These are phyloP conservation scores for Plantago elongata DNA, from an alignment of 257 asterid species.

Conservation along the genomic window DNA sequence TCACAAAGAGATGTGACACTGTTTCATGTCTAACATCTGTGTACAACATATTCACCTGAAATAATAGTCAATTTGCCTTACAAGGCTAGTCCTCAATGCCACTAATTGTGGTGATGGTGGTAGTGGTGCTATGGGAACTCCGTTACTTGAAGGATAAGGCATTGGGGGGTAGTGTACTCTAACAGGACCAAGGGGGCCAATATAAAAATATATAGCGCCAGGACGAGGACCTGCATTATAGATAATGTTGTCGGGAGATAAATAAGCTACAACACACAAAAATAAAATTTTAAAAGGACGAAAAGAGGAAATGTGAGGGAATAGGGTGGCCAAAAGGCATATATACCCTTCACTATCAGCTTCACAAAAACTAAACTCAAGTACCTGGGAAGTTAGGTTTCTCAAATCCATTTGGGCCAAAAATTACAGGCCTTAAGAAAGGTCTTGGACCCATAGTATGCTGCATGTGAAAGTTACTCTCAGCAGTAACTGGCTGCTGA, in stretches of 20 bases:
- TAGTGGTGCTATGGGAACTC: slow-evolving; percentile 46
- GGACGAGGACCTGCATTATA: slow-evolving; percentile 56
- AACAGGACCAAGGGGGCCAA: slow-evolving; percentile 55
- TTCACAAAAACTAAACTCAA: slow-evolving; percentile 15
- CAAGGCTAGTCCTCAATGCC: slow-evolving; percentile 46
- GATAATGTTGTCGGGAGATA: slow-evolving; percentile 15
- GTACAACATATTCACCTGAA: slow-evolving; percentile 56
- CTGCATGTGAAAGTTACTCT: slow-evolving; percentile 43
- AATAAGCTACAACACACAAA: slow-evolving; percentile 1
- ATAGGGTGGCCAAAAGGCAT: not conserved
- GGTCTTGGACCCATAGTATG: slow-evolving; percentile 61
- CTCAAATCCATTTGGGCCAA: slow-evolving; percentile 48
- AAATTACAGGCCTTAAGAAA: slow-evolving; percentile 50
- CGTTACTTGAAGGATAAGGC: slow-evolving; percentile 55
- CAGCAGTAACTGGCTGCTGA: slow-evolving; percentile 47
- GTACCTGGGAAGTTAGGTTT: slow-evolving; percentile 60
- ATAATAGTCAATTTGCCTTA: slow-evolving; percentile 89
- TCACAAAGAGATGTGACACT: slow-evolving; percentile 13
- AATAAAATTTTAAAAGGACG: not conserved
- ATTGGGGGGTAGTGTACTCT: slow-evolving; percentile 64
- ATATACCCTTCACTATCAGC: not conserved
- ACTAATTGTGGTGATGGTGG: slow-evolving; percentile 43
- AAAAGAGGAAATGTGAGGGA: not conserved
- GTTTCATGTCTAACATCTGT: slow-evolving; percentile 12
- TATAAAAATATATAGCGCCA: slow-evolving; percentile 49